Base-by-base conservation (phyloP, 2,329 filamentous ascomycete genomes). In the Cytospora chrysosperma region DNA sequence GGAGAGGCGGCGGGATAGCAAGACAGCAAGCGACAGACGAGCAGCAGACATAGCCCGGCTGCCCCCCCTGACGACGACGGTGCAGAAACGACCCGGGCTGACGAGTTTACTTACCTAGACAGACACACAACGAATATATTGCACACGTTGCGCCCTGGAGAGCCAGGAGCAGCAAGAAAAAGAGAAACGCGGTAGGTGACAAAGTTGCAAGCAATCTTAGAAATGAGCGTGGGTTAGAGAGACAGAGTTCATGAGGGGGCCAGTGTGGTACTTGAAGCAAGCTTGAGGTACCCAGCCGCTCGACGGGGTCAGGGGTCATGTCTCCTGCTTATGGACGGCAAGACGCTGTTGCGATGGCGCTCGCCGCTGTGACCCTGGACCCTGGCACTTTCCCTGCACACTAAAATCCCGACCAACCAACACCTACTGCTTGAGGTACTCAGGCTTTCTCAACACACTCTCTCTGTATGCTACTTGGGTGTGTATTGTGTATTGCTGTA, bases 81-180 rank as follows among this genome's bases (percentile, higher is more conserved):
- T 21, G 54, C 54, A 37, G 59, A 59, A 56, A 63, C 24, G 62
- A 47, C 54, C 32, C 55, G 67, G 43, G 43, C 43, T 24, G 43
- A 47, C 43, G 43, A 47, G 43, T n/a, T n/a, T 47, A 70, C 73
- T 74, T 68, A 76, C 74, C 71, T 75, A 66, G 68, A 70, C 67
- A 69, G 69, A 67, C 71, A 67, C 71, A 74, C 69, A 73, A 73
- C 65, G 72, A 13, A 75, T 72, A 75, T 70, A 75, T 70, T 70
- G 72, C 75, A 79, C 71, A 76, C 74, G 74, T 73, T 75, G 77
- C 74, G 75, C 74, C 77, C 78, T 78, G 77, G 78, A 76, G 72
- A 77, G 75, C 77, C 78, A 78, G 78, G 77, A 74, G 75, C 76
- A 75, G 72, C 76, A 77, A 72, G 72, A 70, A 70, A 68, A 68